Base-by-base conservation (phyloP, 2,329 filamentous ascomycete genomes). In the Ophioceras dolichostomum region DNA sequence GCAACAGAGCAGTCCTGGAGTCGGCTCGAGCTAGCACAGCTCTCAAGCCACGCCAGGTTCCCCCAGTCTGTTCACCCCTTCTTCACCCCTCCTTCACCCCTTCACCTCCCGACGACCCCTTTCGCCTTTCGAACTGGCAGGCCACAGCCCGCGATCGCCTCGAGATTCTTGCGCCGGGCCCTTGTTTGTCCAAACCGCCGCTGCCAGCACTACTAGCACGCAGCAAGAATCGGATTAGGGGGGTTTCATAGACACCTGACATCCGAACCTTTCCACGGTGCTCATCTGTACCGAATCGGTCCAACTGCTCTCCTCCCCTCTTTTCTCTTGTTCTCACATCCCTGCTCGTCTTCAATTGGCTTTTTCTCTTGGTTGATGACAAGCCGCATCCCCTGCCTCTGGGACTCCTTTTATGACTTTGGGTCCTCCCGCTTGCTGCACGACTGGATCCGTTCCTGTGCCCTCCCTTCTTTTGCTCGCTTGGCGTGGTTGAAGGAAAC, bases 401-500 rank as follows among this genome's bases (percentile, higher is more conserved):
- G 19, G 27, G 27, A 20, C 32, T 37, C 22, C 49, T 50, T 60
- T 63, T 61, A 62, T 62, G 55, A 63, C 57, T 54, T 53, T 50
- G 46, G 39, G 44, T 47, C 51, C 47, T 51, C 53, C 45, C 46
- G 29, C 36, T 20, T 35, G 39, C 48, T 44, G 32, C 28, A 35
- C 20, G 38, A 13, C 41, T 37, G 14, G 24, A 29, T 34, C 27
- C 32, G 34, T 42, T 34, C 37, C 35, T n/a, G n/a, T n/a, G n/a
- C n/a, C n/a, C n/a, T 41, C 41, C 40, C 32, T 46, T 39, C 49
- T 44, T 49, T 44, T 42, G 40, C 35, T 45, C 36, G 43, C 39
- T 54, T 47, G 59, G 58, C 56, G 56, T 62, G 59, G 60, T 60
- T 56, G 60, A 64, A 63, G 57, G 60, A 57, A 58, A 52, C 56